These are phyloP conservation scores for Jimgerdemannia flammicorona DNA, from an alignment of 192 early-diverging fungal species.

Conservation along the genomic window DNA sequence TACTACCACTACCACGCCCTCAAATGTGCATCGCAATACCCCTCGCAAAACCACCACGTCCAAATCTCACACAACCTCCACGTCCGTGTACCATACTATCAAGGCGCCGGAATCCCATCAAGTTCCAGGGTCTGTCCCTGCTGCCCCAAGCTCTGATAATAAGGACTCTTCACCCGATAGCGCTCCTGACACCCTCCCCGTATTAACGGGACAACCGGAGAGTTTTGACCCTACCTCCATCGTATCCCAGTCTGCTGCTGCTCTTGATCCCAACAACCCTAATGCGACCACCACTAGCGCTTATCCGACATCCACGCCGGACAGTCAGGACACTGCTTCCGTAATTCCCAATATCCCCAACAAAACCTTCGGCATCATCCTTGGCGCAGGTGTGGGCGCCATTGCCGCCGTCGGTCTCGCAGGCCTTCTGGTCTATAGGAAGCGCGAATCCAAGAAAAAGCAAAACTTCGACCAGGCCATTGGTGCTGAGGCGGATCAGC, in stretches of 20 bases:
- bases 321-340: not conserved
- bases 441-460: conserved; percentile 4
- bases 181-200: not conserved
- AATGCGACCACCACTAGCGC: not conserved
- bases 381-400: conserved; percentile 25
- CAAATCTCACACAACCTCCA: not conserved
- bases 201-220: not conserved
- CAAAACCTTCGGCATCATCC: conserved; percentile 19
- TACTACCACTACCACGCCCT: too few species aligned
- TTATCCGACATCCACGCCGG: not conserved
- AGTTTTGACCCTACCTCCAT: too few species aligned
- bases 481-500: conserved; percentile 1
- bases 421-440: conserved; percentile 16
- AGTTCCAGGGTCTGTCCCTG: not conserved
- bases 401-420: conserved; percentile 28
- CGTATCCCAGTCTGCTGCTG: too few species aligned
- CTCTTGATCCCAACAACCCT: not conserved
- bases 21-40: not conserved
- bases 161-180: not conserved
- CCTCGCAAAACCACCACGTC: not conserved
- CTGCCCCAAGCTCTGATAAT: not conserved
- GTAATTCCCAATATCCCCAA: conserved; percentile 14
- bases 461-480: conserved; percentile 8
- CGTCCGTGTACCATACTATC: not conserved
- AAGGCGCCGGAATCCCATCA: not conserved